Base-by-base conservation (phyloP, 2,329 filamentous ascomycete genomes). In the Aspergillus chevalieri region DNA sequence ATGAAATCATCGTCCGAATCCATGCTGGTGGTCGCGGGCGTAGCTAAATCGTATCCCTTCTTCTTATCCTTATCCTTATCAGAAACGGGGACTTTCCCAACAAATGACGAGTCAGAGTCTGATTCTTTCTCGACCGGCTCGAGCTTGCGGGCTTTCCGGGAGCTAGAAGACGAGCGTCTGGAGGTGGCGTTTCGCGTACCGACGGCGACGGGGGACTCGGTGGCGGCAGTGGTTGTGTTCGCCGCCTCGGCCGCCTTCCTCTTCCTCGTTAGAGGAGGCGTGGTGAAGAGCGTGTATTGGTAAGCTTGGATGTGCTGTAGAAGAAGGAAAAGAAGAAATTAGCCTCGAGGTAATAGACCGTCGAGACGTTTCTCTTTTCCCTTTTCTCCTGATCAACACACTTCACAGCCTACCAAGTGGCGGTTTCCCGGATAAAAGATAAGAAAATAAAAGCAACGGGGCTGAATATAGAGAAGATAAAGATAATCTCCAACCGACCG, bases 1-100 rank as follows among this genome's bases (percentile, higher is more conserved):
- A 93, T 86, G 70, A 91, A 91, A 52, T 96, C 92, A 64, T 96
- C 90, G 62, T 97, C 92, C 7, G 91, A 96, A 74, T 95, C 90
- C 91, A 96, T 96, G 56, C 76, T 81, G 68, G 66, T 73, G 33
- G 66, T 65, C 21, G 67, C 64, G 15, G 73, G 69, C 17, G 70
- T 73, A 53, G 64, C 69, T 50, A 76, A 54, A 53, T 69, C 60
- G 60, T 62, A 47, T 55, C 66, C 60, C 50, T 57, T 60, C 47
- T 59, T 56, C 44, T 39, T 66, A 39, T 51, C 33, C 9, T 39
- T 66, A 39, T 51, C 33, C 9, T 48, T 47, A 43, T 52, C 51
- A 43, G 52, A 52, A 44, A 55, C 45, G 10, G 43, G 46, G 33
- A 47, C 52, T n/a, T 50, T 49, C 14, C 39, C 42, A 24, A 41